Conservation (phyloP, 768 basidiomycete species). For the Suillus spraguei region DNA sequence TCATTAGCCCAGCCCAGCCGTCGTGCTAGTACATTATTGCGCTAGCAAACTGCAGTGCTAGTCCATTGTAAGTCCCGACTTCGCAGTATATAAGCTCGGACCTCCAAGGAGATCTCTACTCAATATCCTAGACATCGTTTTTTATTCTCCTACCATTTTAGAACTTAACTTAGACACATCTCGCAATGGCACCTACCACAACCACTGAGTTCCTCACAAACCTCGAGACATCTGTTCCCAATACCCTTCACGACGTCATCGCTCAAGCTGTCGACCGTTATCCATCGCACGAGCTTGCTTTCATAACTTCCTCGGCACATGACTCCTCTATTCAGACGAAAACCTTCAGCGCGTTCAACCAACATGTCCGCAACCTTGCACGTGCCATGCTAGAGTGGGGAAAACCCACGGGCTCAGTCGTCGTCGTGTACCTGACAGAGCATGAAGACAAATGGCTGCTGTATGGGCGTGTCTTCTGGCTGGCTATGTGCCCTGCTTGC, state of each 20-base stretch:
- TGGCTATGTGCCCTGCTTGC: conserved; percentile 34
- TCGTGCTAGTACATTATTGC: neutral
- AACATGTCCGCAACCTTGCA: conserved; percentile 22
- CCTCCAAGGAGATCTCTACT: conserved; percentile 10
- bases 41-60: conserved; percentile 5
- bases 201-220: conserved; percentile 10
- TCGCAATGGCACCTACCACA: conserved; percentile 20
- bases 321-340: conserved; percentile 31
- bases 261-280: conserved; percentile 24
- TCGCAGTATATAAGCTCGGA: conserved; percentile 24
- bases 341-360: conserved; percentile 24
- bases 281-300: conserved; percentile 27
- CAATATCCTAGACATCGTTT: conserved; percentile 11
- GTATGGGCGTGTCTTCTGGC: conserved; percentile 35
- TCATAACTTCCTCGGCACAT: conserved; percentile 31
- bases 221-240: conserved; percentile 9
- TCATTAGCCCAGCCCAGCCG: too few relatives aligned
- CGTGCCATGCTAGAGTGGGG: conserved; percentile 25
- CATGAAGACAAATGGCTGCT: conserved; percentile 37
- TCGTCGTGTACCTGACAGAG: conserved; percentile 33
- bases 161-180: neutral
- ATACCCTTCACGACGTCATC: conserved; percentile 27
- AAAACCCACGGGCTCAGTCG: conserved; percentile 28
- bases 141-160: neutral
- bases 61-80: neutral